A percentile compares a stretch with the other conserved stretches of the same genome.
Conservation (phyloP, 2,329 filamentous ascomycete genomes). For the Aspergillus quadricinctus region DNA sequence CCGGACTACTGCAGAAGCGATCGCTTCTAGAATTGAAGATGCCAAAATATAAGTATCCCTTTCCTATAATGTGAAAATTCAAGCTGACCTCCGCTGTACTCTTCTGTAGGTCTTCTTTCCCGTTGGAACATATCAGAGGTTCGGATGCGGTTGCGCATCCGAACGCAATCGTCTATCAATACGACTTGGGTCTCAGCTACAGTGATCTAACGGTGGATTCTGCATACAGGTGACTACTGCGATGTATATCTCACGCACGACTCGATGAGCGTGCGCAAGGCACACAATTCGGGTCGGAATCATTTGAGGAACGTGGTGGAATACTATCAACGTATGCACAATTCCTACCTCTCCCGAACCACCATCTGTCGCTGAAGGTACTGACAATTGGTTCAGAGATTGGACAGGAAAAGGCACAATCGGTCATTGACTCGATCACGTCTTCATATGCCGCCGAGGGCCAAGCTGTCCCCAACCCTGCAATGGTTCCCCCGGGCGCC, state of each 20-base stretch:
- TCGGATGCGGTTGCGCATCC: neutral
- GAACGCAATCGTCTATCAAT: neutral
- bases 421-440: slow-evolving; percentile 96
- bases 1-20: slow-evolving; percentile 2
- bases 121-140: neutral
- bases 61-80: slow-evolving; percentile 1
- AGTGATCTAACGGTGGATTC: slow-evolving; percentile 2
- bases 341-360: neutral
- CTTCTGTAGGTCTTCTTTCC: slow-evolving; percentile 57
- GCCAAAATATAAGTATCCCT: slow-evolving; percentile 72
- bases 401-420: slow-evolving; percentile 96
- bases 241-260: slow-evolving; percentile 99
- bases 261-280: slow-evolving; percentile 99
- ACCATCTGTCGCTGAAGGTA: neutral
- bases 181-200: neutral
- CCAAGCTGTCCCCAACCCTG: slow-evolving; percentile 78
- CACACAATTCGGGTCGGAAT: slow-evolving; percentile 94
- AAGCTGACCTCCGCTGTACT: slow-evolving; percentile 51
- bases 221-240: slow-evolving; percentile 75
- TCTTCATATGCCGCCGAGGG: slow-evolving; percentile 93
- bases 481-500: slow-evolving; percentile 60
- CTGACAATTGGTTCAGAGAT: slow-evolving; percentile 62
- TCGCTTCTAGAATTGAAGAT: slow-evolving; percentile 51
- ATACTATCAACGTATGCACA: slow-evolving; percentile 80
- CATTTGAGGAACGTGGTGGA: slow-evolving; percentile 96